Conservation (phyloP, 441 rosid genomes). For the Corymbia citriodora region DNA sequence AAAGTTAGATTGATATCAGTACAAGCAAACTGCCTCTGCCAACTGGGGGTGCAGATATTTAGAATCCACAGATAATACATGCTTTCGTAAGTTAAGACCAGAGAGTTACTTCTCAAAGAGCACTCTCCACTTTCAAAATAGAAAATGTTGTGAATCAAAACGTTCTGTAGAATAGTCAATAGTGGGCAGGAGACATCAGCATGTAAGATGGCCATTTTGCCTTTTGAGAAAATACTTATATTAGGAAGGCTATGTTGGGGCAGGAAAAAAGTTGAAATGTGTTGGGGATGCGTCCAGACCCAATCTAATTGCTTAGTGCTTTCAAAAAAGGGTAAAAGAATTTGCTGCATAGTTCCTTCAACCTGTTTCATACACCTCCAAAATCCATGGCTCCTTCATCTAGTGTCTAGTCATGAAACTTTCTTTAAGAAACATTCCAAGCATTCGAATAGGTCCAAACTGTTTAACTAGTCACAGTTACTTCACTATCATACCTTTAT, state of each 20-base stretch:
- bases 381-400: neutral
- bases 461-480: neutral
- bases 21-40: neutral
- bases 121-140: neutral
- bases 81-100: neutral
- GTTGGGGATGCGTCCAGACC: neutral
- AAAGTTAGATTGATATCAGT: neutral
- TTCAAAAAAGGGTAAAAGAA: neutral
- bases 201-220: neutral
- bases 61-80: neutral
- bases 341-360: neutral
- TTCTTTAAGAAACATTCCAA: neutral
- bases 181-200: neutral
- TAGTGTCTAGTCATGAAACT: slow-evolving; percentile 7
- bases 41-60: neutral
- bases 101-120: neutral
- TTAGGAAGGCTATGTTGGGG: neutral
- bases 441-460: neutral
- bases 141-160: neutral
- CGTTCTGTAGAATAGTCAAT: neutral
- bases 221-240: neutral
- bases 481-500: slow-evolving; percentile 40
- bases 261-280: neutral
- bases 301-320: neutral
- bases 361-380: neutral